These are phyloP conservation scores for Tetrapisispora phaffii DNA, from an alignment of 805 yeast species.

Conservation along the genomic window DNA sequence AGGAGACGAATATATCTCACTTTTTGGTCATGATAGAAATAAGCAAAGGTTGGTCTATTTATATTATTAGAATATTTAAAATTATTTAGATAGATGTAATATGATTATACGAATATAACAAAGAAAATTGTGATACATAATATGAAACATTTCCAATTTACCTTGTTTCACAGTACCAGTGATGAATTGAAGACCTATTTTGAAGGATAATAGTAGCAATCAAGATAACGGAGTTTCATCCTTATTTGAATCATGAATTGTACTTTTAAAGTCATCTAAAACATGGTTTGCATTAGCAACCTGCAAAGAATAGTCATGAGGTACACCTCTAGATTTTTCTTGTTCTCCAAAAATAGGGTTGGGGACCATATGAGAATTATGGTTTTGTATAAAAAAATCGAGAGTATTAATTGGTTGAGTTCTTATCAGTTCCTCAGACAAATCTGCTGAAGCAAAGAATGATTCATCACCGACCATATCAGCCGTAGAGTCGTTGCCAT, in stretches of 20 bases:
- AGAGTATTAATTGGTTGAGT: background rate
- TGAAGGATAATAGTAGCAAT: background rate
- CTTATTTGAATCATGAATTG: slow-evolving; percentile 4
- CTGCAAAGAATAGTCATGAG: slow-evolving; percentile 11
- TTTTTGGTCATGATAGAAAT: too few species aligned
- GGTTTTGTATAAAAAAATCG: slow-evolving; percentile 1
- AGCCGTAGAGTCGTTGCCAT: slow-evolving; percentile 9
- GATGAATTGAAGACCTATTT: background rate
- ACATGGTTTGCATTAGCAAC: slow-evolving; percentile 16
- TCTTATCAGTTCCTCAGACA: slow-evolving; percentile 11
- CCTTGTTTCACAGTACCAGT: background rate
- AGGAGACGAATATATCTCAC: too few species aligned
- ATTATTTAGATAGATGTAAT: background rate
- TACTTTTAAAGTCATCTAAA: slow-evolving; percentile 18
- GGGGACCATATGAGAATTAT: slow-evolving; percentile 21
- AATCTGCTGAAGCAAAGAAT: slow-evolving; percentile 24
- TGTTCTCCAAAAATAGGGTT: slow-evolving; percentile 22
- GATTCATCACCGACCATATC: slow-evolving; percentile 15
- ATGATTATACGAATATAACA: too few species aligned
- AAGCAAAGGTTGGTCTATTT: too few species aligned
- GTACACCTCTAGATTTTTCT: slow-evolving; percentile 6
- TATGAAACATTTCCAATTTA: background rate
- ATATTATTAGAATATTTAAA: background rate
- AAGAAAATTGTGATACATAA: too few species aligned
- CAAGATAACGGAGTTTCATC: background rate